Evolutionary conservation across 2,329 filamentous ascomycete genomes (phyloP), one percentile per base, ranked within the genome.

Genomic region (Ascomycota sp.): DNA sequence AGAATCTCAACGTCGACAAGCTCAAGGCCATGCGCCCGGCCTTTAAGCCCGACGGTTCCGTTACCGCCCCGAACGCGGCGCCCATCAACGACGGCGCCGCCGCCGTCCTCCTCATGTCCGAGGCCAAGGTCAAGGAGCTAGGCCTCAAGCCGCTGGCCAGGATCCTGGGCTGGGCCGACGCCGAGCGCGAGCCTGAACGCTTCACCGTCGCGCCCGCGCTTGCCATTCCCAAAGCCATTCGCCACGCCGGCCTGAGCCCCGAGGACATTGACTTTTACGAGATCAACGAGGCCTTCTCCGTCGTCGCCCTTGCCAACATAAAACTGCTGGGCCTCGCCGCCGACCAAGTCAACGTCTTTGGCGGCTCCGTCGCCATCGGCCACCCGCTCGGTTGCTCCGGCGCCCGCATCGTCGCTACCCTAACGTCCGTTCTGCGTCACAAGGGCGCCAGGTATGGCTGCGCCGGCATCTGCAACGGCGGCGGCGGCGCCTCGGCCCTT

Each of bases 261-360:
- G 71, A 76, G 41, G 66, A 80, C 38, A 67, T 98, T 37, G 86
- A 95, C 49, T 89, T 73, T 46, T 98, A 89, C 56, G 89, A 98
- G 66, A 93, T 98, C 66, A 98, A 98, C 65, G 89, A 98, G 66
- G 89, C 89, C 30, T 98, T 98, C 66, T 89, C 80, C 41, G 89
- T 92, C 33, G 89, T 98, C 41, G 82, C 89, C 29, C 68, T 98
- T 34, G 84, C 89, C 44, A 98, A 98, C 65, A 73, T 92, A 61
- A 92, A 98, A 70, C 57, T 95, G 36, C 72, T 98, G 29, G 67
- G 65, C 40, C 61, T 98, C 37, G 64, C 65, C 41, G 68, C 79
- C 43, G 79, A 84, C 38, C 91, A 83, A 60, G 84, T 98, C 52
- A 98, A 98, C 61, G 64, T 95, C 36, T 86, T 83, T 50, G 89